These are phyloP conservation scores for Mytilinidion resinicola DNA, from an alignment of 495 filamentous ascomycete genomes.

Conservation along the genomic window DNA sequence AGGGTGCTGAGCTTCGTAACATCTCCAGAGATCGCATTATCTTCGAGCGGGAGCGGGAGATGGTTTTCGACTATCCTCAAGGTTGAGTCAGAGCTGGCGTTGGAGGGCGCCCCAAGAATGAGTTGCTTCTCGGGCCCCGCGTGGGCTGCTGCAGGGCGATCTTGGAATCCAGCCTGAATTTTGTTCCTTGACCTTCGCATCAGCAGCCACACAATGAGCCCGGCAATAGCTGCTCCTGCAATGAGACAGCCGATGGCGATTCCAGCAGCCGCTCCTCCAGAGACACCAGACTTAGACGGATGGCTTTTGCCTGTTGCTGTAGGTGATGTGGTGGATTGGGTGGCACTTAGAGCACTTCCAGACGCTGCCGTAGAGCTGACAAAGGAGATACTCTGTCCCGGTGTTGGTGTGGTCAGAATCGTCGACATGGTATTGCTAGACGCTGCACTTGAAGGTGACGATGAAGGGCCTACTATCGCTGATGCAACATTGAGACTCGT, in stretches of 20 bases:
- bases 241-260: conserved; percentile 20
- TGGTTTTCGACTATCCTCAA: conserved; percentile 15
- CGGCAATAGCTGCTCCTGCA: conserved; percentile 16
- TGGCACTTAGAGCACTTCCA: too few species aligned
- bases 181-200: not conserved
- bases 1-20: conserved; percentile 32
- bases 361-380: too few species aligned
- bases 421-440: too few species aligned
- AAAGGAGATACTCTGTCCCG: too few species aligned
- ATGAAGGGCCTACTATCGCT: too few species aligned
- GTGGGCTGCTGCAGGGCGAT: conserved; percentile 12
- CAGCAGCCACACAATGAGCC: conserved; percentile 15
- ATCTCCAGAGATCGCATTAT: conserved; percentile 32
- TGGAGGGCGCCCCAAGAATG: not conserved
- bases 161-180: not conserved
- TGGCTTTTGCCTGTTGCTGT: too few species aligned
- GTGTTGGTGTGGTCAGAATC: too few species aligned
- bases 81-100: conserved; percentile 13
- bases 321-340: too few species aligned
- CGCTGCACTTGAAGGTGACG: too few species aligned
- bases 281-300: not conserved
- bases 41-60: conserved; percentile 31
- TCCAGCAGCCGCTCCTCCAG: conserved; percentile 14
- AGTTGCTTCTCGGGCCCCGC: conserved; percentile 14
- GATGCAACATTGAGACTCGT: too few species aligned